Percentiles rank a stretch among this genome's conserved stretches.
Conservation (phyloP, 2,329 filamentous ascomycete genomes). For the Dothistroma septosporum region DNA sequence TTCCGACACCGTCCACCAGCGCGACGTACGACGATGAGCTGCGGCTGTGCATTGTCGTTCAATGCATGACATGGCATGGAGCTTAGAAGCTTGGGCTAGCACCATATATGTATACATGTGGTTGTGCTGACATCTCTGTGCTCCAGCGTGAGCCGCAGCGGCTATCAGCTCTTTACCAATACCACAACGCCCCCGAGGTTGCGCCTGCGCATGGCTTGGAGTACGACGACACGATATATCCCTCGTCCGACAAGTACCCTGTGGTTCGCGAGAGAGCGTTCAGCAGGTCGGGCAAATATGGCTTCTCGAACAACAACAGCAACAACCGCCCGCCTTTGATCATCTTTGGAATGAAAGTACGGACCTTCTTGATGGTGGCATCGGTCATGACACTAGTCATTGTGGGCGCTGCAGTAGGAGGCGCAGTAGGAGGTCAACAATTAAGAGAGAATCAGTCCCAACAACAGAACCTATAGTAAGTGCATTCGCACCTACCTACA, state of each 20-base stretch:
- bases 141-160: slow-evolving; percentile 26
- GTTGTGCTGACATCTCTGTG: slow-evolving; percentile 12
- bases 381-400: slow-evolving; percentile 31
- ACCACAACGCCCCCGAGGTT: slow-evolving; percentile 39
- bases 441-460: slow-evolving; percentile 24
- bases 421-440: slow-evolving; percentile 34
- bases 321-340: slow-evolving; percentile 36
- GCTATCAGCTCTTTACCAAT: slow-evolving; percentile 38
- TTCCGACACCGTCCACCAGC: not conserved
- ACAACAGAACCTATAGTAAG: slow-evolving; percentile 11
- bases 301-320: slow-evolving; percentile 27
- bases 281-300: slow-evolving; percentile 19
- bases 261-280: slow-evolving; percentile 31
- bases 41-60: not conserved
- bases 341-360: slow-evolving; percentile 39
- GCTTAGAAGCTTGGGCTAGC: not conserved
- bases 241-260: slow-evolving; percentile 37
- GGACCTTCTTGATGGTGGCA: slow-evolving; percentile 35
- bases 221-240: slow-evolving; percentile 37
- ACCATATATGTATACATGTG: not conserved
- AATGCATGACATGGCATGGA: not conserved
- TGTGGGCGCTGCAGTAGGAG: slow-evolving; percentile 37
- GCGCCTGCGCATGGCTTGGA: slow-evolving; percentile 38
- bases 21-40: not conserved
- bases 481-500: slow-evolving; percentile 1